These are phyloP conservation scores for Tylopilus plumbeoviolaceoides DNA, from an alignment of 768 basidiomycete species.

Conservation along the genomic window DNA sequence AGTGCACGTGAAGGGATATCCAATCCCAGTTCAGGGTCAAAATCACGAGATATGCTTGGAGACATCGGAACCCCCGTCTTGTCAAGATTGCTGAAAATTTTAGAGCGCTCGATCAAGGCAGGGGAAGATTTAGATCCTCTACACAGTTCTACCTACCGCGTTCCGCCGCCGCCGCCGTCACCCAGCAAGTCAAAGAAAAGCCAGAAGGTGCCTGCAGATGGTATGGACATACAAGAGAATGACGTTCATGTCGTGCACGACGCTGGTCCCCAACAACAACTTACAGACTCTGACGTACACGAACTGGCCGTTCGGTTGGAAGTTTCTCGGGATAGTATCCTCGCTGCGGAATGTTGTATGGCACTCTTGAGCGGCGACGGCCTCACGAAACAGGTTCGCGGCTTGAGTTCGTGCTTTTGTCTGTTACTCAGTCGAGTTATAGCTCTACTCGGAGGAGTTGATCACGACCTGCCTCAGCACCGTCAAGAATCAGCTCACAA, in stretches of 20 bases:
- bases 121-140: constrained; percentile 79
- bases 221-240: constrained; percentile 1
- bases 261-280: constrained; percentile 16
- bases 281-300: constrained; percentile 49
- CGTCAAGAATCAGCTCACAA: constrained; percentile 76
- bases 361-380: constrained; percentile 74
- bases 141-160: constrained; percentile 26
- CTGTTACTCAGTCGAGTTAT: constrained; percentile 2
- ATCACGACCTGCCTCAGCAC: constrained; percentile 73
- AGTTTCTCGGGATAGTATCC: constrained; percentile 63
- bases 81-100: constrained; percentile 64
- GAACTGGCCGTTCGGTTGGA: constrained; percentile 51
- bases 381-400: constrained; percentile 77
- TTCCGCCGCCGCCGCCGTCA: constrained; percentile 29
- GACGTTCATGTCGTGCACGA: constrained; percentile 3
- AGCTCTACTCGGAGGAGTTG: constrained; percentile 94
- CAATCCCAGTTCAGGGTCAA: constrained; percentile 35
- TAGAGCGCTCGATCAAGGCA: constrained; percentile 74
- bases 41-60: constrained; percentile 52
- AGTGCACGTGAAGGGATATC: constrained; percentile 35
- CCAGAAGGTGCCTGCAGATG: constrained; percentile 27
- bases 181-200: constrained; percentile 47
- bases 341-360: constrained; percentile 82
- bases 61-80: constrained; percentile 64
- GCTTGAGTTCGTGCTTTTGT: neutral